Percentiles rank a stretch among this genome's conserved stretches.
Evolutionary conservation across 306 rosid genomes (phyloP).

Genomic region (Castanopsis chinensis): DNA sequence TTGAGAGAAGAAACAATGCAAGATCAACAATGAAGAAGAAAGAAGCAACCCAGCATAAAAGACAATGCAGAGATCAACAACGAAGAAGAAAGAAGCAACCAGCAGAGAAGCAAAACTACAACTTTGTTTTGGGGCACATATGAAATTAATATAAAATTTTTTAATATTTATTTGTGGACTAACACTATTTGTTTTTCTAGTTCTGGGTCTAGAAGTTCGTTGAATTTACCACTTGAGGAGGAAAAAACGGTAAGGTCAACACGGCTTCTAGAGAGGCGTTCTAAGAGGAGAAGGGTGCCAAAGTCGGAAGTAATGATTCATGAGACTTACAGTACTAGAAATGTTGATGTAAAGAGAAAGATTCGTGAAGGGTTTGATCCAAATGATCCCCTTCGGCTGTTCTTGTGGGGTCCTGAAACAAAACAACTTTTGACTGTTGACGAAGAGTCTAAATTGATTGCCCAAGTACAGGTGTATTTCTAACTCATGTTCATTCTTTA

Average conservation of each 20-base stretch:
- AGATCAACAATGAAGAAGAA: no score
- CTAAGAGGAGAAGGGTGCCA: slow-evolving; percentile 58
- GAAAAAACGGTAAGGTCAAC: slow-evolving; percentile 63
- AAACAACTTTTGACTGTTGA: slow-evolving; percentile 68
- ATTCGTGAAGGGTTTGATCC: slow-evolving; percentile 50
- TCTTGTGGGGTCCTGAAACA: slow-evolving; percentile 77
- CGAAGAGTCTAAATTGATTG: slow-evolving; percentile 73
- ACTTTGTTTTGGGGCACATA: no score
- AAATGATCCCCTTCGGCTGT: slow-evolving; percentile 69
- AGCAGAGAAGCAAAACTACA: no score
- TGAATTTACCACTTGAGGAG: slow-evolving; percentile 33
- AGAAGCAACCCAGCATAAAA: no score
- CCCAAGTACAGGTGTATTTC: slow-evolving; percentile 63
- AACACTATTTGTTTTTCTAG: slow-evolving; percentile 25
- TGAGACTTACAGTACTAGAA: slow-evolving; percentile 37
- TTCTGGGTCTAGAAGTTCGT: slow-evolving; percentile 37
- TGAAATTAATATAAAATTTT: no score
- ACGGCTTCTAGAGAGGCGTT: slow-evolving; percentile 59
- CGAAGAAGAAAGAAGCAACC: no score
- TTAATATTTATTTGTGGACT: slow-evolving; percentile 19
- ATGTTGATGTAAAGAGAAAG: slow-evolving; percentile 47
- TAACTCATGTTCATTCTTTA: slow-evolving; percentile 13
- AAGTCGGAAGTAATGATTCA: slow-evolving; percentile 32
- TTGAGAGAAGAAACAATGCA: no score
- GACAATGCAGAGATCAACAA: no score